A percentile compares a stretch with the other conserved stretches of the same genome.
phyloP scores from a whole-genome alignment of 192 early-diverging fungal genomes.

The Phlyctochytrium bullatum region DNA sequence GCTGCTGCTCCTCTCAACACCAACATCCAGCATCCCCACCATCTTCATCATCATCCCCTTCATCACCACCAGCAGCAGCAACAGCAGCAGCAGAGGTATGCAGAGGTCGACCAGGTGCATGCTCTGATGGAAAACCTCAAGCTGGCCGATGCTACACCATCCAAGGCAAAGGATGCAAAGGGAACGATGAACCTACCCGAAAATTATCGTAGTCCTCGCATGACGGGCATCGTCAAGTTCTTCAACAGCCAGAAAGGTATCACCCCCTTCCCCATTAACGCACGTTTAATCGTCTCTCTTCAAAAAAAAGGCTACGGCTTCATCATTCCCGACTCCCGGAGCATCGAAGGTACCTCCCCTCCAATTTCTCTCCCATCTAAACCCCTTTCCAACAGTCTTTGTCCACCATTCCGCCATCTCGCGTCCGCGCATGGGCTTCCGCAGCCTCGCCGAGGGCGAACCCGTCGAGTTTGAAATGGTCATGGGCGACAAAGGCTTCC shows the following conservation, averaged over 20 bases:
- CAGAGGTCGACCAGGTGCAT: background rate
- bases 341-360: constrained; percentile 73
- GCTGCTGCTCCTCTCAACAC: too few species aligned
- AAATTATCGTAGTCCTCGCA: background rate
- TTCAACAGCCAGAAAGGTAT: constrained; percentile 77
- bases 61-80: background rate
- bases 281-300: background rate
- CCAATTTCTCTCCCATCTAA: too few species aligned
- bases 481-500: constrained; percentile 75
- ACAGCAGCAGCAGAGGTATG: too few species aligned
- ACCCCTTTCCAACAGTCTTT: constrained; percentile 33
- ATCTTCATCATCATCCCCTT: background rate
- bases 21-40: background rate
- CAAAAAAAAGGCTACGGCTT: constrained; percentile 68
- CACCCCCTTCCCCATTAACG: background rate
- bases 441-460: constrained; percentile 40
- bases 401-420: constrained; percentile 41
- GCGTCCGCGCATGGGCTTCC: constrained; percentile 27
- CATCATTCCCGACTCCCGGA: constrained; percentile 70
- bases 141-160: background rate
- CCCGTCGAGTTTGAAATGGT: constrained; percentile 42
- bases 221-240: constrained; percentile 71
- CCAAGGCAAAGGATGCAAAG: background rate
- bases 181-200: background rate
- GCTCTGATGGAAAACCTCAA: constrained; percentile 1